Base-by-base conservation (phyloP, 495 filamentous ascomycete genomes). In the Jackrogersella multiformis region DNA sequence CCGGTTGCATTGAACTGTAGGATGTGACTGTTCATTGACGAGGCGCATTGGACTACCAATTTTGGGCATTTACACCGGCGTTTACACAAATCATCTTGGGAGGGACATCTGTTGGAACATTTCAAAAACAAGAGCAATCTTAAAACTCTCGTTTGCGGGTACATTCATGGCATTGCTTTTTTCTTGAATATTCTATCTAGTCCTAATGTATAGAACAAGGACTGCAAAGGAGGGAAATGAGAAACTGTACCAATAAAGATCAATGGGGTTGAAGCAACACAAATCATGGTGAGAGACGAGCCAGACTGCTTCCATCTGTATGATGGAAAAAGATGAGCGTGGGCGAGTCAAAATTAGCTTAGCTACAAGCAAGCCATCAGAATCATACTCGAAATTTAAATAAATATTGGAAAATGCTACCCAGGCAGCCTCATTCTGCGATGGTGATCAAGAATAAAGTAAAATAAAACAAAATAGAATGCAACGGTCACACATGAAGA, bases 11-110 rank as follows among this genome's bases (percentile, higher is more conserved):
- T 62, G 51, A 28, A 58, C 21, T 57, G 52, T 21, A 61, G 62
- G 62, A 53, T 71, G 63, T 64, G 63, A 67, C 52, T 71, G 68
- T 71, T 71, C 63, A 67, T 56, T 39, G 38, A 68, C 42, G 57
- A 64, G 68, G 62, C 57, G 62, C 54, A 67, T 63, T 55, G 68
- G 68, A 66, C 57, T 60, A 71, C 64, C 68, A 48, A 67, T 48
- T 67, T 66, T 23, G 58, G 68, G 68, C 68, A 71, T 71, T 71
- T 71, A 71, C 68, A 71, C 58, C 54, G 68, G 68, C 68, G 68
- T 71, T 71, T 60, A 59, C n/a, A 53, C 52, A 44, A 63, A 56
- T 60, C 58, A 62, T 63, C 32, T 46, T 55, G 20, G 52, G 45
- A 49, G 63, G 49, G 45, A 54, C 16, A 55, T 52, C 6, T 53